A percentile compares a stretch with the other conserved stretches of the same genome.
Conservation (phyloP, 257 asterid genomes). For the Gentiana straminea region DNA sequence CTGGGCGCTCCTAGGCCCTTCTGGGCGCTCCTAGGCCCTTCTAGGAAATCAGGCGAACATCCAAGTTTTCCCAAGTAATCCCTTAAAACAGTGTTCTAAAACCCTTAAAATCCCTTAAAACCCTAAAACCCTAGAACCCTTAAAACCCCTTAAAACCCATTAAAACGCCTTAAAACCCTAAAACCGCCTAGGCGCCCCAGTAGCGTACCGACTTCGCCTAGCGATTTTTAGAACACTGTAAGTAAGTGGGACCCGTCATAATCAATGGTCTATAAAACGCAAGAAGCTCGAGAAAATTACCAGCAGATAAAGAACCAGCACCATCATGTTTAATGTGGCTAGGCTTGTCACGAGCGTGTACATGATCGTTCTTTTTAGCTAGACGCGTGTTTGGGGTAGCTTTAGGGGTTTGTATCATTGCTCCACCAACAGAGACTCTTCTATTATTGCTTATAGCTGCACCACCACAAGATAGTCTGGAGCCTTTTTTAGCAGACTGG, state of each 20-base stretch:
- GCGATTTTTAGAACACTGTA: too few relatives aligned
- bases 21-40: too few relatives aligned
- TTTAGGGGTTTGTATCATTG: conserved; percentile 22
- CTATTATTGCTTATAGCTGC: conserved; percentile 24
- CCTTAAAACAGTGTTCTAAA: background rate
- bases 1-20: too few relatives aligned
- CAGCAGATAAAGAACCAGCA: conserved; percentile 43
- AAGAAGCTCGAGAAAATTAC: conserved; percentile 24
- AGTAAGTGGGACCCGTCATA: too few relatives aligned
- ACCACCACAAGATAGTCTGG: conserved; percentile 28
- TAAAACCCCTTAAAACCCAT: too few relatives aligned
- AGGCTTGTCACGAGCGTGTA: conserved; percentile 16
- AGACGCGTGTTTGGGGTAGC: conserved; percentile 28
- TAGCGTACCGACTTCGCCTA: too few relatives aligned
- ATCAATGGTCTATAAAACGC: too few relatives aligned
- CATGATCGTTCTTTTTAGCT: conserved; percentile 24
- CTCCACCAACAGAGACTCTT: conserved; percentile 31
- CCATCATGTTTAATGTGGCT: conserved; percentile 37
- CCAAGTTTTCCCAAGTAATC: too few relatives aligned
- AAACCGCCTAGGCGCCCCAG: too few relatives aligned
- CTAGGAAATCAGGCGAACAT: too few relatives aligned
- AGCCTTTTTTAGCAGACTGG: conserved; percentile 29
- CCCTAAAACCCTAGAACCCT: too few relatives aligned
- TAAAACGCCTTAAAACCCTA: too few relatives aligned
- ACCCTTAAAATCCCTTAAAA: background rate